Conservation (phyloP, 306 rosid species). For the Albizia julibrissin region DNA sequence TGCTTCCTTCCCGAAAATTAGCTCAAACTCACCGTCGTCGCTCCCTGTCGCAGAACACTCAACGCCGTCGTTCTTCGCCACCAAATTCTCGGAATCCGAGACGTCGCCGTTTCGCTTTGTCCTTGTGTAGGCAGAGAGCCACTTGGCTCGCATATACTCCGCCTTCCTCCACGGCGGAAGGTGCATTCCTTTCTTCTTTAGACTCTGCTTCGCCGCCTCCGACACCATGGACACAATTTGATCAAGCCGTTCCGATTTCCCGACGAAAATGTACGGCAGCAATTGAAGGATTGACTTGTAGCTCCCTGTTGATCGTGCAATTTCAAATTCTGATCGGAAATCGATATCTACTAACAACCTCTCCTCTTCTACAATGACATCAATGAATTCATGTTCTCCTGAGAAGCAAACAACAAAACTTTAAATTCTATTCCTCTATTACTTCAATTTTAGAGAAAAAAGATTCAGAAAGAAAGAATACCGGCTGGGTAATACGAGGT, state of each 20-base stretch:
- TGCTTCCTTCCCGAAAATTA: constrained; percentile 64
- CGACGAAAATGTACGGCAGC: constrained; percentile 85
- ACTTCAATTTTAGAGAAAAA: not conserved
- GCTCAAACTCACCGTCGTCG: constrained; percentile 59
- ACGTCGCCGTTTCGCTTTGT: not conserved
- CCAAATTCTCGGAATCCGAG: not conserved
- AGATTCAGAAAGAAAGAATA: constrained; percentile 26
- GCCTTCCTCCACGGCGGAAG: constrained; percentile 93
- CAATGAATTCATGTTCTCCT: constrained; percentile 94
- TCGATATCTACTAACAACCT: constrained; percentile 80
- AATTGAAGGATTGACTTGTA: constrained; percentile 83
- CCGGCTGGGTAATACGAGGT: constrained; percentile 75
- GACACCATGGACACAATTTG: constrained; percentile 74
- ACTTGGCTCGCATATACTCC: constrained; percentile 86
- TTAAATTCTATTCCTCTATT: not conserved
- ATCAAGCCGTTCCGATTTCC: constrained; percentile 76
- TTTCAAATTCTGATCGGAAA: constrained; percentile 64
- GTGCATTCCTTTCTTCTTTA: constrained; percentile 96
- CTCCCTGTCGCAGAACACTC: constrained; percentile 31
- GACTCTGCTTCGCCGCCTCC: constrained; percentile 81
- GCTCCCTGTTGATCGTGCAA: constrained; percentile 87
- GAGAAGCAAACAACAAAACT: constrained; percentile 6
- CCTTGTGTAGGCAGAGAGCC: constrained; percentile 74
- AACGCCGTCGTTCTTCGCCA: not conserved
- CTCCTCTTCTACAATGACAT: constrained; percentile 71